These are phyloP conservation scores for Xeromyces bisporus DNA, from an alignment of 495 filamentous ascomycete genomes.

Conservation along the genomic window DNA sequence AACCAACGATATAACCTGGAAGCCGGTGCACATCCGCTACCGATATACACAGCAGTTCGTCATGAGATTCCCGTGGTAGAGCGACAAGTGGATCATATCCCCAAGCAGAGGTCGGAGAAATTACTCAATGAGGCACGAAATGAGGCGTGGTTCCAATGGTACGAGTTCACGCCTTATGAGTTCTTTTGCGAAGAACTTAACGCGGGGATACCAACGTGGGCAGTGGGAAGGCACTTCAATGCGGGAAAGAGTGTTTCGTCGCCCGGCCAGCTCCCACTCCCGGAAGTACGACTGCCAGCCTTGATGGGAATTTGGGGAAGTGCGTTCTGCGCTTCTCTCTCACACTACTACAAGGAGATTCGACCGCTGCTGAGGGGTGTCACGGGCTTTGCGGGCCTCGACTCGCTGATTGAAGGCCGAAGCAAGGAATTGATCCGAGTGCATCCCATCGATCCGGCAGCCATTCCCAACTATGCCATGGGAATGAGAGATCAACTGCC, in stretches of 20 bases:
- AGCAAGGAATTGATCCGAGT: slow-evolving; percentile 72
- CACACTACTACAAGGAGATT: slow-evolving; percentile 90
- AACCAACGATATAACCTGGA: slow-evolving; percentile 57
- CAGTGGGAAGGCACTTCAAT: slow-evolving; percentile 67
- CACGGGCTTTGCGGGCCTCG: slow-evolving; percentile 58
- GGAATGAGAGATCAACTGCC: slow-evolving; percentile 65
- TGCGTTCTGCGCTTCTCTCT: slow-evolving; percentile 87
- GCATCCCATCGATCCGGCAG: slow-evolving; percentile 80
- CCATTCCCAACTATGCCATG: slow-evolving; percentile 70
- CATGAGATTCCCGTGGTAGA: slow-evolving; percentile 72
- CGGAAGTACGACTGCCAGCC: slow-evolving; percentile 64
- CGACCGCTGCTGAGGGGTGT: slow-evolving; percentile 59
- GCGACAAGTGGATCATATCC: slow-evolving; percentile 14
- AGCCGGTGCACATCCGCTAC: slow-evolving; percentile 65
- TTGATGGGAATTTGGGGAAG: slow-evolving; percentile 88
- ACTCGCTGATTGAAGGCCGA: slow-evolving; percentile 68
- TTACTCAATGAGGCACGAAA: slow-evolving; percentile 45
- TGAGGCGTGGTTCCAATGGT: slow-evolving; percentile 96
- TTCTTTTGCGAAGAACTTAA: slow-evolving; percentile 85
- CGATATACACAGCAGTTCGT: slow-evolving; percentile 86
- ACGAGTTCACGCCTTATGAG: slow-evolving; percentile 90
- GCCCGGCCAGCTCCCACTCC: slow-evolving; percentile 43
- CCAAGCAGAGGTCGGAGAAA: slow-evolving; percentile 26
- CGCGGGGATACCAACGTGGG: slow-evolving; percentile 91
- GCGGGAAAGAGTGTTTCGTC: slow-evolving; percentile 45